A percentile compares a stretch with the other conserved stretches of the same genome.
Evolutionary conservation across 169 alveolate species (phyloP).

Genomic region (Cryptosporidium bovis): DNA sequence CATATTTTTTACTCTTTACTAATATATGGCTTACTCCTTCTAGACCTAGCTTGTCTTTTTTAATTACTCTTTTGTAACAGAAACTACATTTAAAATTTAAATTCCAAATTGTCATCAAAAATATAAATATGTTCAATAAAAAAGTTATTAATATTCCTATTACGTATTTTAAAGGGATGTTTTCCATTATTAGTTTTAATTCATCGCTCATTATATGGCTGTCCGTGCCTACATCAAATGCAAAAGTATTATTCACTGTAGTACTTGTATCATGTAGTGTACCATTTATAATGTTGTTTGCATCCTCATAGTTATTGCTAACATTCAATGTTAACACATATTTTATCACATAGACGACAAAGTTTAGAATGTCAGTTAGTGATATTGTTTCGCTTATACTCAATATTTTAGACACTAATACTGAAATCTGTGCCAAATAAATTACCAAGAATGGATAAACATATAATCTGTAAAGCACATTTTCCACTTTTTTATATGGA

Average conservation of each 20-base stretch:
- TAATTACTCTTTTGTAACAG: conserved; percentile 2
- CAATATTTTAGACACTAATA: not conserved
- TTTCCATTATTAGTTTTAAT: conserved; percentile 28
- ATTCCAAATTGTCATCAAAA: conserved; percentile 65
- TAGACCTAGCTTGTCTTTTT: not conserved
- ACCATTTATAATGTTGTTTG: not conserved
- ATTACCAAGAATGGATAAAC: conserved; percentile 48
- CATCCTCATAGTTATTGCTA: no score
- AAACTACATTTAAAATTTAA: conserved; percentile 19
- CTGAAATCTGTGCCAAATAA: not conserved
- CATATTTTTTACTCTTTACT: conserved; percentile 18
- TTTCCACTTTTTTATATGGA: not conserved
- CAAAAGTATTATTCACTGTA: not conserved
- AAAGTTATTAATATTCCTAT: not conserved
- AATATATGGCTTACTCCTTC: conserved; percentile 11
- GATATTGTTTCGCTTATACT: conserved; percentile 19
- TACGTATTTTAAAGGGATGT: conserved; percentile 6
- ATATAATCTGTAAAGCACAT: conserved; percentile 32
- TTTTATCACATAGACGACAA: conserved; percentile 1
- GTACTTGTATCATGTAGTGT: not conserved
- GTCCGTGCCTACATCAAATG: not conserved
- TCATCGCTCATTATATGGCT: conserved; percentile 22
- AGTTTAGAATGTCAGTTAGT: conserved; percentile 1
- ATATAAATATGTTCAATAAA: not conserved
- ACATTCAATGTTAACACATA: not conserved